These are phyloP conservation scores for Pisolithus thermaeus DNA, from an alignment of 1,284 basidiomycete species.

Conservation along the genomic window DNA sequence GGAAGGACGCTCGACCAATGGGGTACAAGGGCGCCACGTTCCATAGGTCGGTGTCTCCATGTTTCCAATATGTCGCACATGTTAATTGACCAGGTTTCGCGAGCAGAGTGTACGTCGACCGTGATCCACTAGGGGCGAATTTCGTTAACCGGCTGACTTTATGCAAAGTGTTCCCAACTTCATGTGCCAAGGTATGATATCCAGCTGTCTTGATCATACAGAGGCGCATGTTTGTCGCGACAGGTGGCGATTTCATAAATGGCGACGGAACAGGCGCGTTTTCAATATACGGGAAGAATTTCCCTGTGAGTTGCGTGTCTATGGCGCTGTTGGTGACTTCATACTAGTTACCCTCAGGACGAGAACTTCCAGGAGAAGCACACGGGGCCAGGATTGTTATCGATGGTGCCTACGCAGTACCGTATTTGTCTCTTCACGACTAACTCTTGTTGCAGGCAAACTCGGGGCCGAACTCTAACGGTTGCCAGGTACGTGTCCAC, in stretches of 20 bases:
- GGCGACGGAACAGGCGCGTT: constrained; percentile 92
- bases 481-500: constrained; percentile 63
- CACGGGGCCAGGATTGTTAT: constrained; percentile 74
- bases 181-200: constrained; percentile 73
- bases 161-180: constrained; percentile 62
- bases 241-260: constrained; percentile 84
- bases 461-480: constrained; percentile 88
- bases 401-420: constrained; percentile 56
- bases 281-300: constrained; percentile 93
- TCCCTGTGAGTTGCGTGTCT: constrained; percentile 53
- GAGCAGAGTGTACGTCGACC: constrained; percentile 61
- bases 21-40: constrained; percentile 88
- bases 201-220: neutral
- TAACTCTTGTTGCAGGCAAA: constrained; percentile 60
- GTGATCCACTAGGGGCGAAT: neutral
- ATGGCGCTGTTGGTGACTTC: neutral
- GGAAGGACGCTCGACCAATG: constrained; percentile 80
- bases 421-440: neutral
- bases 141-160: constrained; percentile 1
- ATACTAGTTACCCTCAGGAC: constrained; percentile 46
- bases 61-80: neutral
- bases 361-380: constrained; percentile 95
- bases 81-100: constrained; percentile 4
- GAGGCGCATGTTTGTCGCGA: neutral
- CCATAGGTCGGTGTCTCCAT: constrained; percentile 60